Evolutionary conservation across 139 green algal genomes (phyloP), one percentile per base, ranked within the genome.

Genomic region (Auxenochlorella pyrenoidosa): DNA sequence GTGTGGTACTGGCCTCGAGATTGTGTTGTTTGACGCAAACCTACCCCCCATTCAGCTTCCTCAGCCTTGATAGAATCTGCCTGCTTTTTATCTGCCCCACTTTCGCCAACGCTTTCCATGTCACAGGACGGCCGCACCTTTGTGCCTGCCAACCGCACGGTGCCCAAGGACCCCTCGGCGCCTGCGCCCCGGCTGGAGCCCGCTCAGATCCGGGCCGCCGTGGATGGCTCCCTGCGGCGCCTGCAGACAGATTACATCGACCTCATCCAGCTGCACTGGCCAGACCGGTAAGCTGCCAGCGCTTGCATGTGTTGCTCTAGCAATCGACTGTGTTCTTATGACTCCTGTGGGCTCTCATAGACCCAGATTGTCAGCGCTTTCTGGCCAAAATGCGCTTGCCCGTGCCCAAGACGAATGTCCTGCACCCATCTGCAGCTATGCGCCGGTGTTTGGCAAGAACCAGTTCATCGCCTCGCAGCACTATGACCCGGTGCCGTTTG

Each of bases 211-310:
- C 24, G 90, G 54, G 89, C 94, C 73, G 92, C 86, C 51, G 94
- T 97, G 63, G 91, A 97, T 30, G 82, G 79, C 30, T 94, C 87
- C 80, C 90, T 98, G 51, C 38, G 86, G 65, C 88, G 95, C 2
- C 88, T 97, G 60, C 72, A 89, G 34, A 95, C 93, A 0, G 94
- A 98, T 79, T 92, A 98, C 89, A 89, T 99, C 19, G 97, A 99
- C 87, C 88, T 99, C 41, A 90, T 98, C 32, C 96, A 98, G 91
- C 83, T 96, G 24, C 94, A 96, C 89, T 96, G 94, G 44, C 44
- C 75, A 30, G 44, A 40, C 75, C 32, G 75, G 32, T 79, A 22
- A 10, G 66, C 66, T 73, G 63, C 1, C 63, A 1, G 24, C 63
- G 30, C 63, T 36, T 36, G 22, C 60, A 68, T 3, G 60, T 8